Evolutionary conservation across 1,139 yeast species (phyloP).

Genomic region (Pichia sp.): DNA sequence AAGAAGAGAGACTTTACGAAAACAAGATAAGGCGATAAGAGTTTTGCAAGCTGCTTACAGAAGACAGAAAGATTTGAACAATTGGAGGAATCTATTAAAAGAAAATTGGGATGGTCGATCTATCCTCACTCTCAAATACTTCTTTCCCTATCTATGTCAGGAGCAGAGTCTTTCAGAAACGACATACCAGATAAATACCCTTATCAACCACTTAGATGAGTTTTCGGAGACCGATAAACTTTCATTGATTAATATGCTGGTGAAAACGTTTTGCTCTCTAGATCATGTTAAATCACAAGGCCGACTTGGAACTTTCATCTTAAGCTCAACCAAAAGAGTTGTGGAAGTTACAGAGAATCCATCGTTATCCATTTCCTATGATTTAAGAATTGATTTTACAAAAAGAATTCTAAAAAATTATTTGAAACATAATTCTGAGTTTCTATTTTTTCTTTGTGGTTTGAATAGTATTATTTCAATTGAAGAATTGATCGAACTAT

Average conservation of each 20-base stretch:
- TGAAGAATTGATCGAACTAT: not conserved
- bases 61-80: conserved; percentile 26
- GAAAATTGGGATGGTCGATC: conserved; percentile 19
- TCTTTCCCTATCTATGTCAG: conserved; percentile 18
- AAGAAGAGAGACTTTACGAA: conserved; percentile 51
- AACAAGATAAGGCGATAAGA: conserved; percentile 41
- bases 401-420: not conserved
- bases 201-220: not conserved
- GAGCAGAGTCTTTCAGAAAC: conserved; percentile 4
- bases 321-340: not conserved
- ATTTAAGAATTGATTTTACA: not conserved
- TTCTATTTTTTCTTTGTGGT: not conserved
- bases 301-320: not conserved
- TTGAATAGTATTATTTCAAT: not conserved
- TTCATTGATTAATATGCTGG: not conserved
- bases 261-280: not conserved
- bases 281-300: not conserved
- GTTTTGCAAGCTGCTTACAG: conserved; percentile 44
- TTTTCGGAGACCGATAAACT: not conserved
- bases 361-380: not conserved
- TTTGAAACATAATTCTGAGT: not conserved
- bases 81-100: conserved; percentile 11
- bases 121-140: conserved; percentile 19
- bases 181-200: not conserved
- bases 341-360: not conserved